These are phyloP conservation scores for Sarocladium kiliense DNA, from an alignment of 2,329 filamentous ascomycete species.

Conservation along the genomic window DNA sequence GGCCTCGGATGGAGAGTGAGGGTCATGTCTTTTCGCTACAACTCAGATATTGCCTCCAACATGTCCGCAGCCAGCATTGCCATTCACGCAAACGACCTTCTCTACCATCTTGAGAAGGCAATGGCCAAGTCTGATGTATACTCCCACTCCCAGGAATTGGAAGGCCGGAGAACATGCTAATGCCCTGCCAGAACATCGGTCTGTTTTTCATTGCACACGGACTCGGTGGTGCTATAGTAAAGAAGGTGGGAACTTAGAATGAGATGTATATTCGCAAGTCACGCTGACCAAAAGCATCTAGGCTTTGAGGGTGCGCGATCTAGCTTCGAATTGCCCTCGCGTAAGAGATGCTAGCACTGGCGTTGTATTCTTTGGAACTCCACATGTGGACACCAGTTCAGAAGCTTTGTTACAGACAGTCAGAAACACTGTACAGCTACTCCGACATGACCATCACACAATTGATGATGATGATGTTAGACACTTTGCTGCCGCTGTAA, in stretches of 20 bases:
- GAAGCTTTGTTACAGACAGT: conserved; percentile 16
- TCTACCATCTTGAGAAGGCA: conserved; percentile 14
- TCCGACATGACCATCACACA: neutral
- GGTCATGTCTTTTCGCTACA: conserved; percentile 6
- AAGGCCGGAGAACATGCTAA: neutral
- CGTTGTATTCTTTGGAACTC: conserved; percentile 19
- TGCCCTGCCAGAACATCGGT: conserved; percentile 13
- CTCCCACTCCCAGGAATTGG: neutral
- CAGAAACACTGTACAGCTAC: conserved; percentile 12
- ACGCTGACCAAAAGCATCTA: neutral
- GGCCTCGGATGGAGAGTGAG: neutral
- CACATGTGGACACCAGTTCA: conserved; percentile 16
- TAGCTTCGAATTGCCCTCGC: neutral
- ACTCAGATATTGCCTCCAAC: conserved; percentile 6
- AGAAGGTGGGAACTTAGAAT: too few species aligned
- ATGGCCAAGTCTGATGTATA: conserved; percentile 13
- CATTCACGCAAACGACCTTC: conserved; percentile 9
- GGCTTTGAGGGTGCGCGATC: neutral
- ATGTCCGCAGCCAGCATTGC: conserved; percentile 2
- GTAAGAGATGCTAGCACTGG: conserved; percentile 8
- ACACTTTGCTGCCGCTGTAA: conserved; percentile 16
- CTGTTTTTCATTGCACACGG: conserved; percentile 20
- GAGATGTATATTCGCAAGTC: too few species aligned
- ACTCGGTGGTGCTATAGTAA: conserved; percentile 18
- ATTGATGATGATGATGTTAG: conserved; percentile 14